Percentiles rank a stretch among this genome's conserved stretches.
These are phyloP conservation scores for Vaccinium vitisidaea DNA, from an alignment of 148 eudicot species.

Conservation along the genomic window DNA sequence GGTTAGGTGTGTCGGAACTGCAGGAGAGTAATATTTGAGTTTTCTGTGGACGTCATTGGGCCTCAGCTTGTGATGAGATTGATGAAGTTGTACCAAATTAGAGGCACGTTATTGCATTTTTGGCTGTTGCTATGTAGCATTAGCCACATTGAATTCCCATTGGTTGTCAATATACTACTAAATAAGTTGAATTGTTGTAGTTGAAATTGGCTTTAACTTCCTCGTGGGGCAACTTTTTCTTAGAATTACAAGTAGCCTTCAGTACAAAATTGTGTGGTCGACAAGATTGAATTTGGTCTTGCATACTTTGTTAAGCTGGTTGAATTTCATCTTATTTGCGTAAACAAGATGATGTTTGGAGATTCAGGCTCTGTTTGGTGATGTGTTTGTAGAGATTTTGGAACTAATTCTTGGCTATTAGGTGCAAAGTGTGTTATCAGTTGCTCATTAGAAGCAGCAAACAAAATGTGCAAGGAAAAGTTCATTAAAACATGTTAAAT, in stretches of 20 bases:
- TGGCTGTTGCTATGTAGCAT: neutral
- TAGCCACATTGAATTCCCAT: neutral
- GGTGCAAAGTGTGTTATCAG: neutral
- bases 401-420: neutral
- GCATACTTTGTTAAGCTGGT: neutral
- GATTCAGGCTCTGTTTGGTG: neutral
- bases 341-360: neutral
- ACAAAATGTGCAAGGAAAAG: neutral
- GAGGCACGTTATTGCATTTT: neutral
- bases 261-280: neutral
- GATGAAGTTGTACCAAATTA: neutral
- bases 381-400: neutral
- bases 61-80: slow-evolving; percentile 13
- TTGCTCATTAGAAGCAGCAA: neutral
- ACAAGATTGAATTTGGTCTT: neutral
- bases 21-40: neutral
- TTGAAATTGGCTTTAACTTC: neutral
- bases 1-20: slow-evolving; percentile 7
- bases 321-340: neutral
- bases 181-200: slow-evolving; percentile 7
- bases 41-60: slow-evolving; percentile 4
- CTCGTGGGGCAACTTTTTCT: neutral
- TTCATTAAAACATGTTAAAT: too few species aligned
- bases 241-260: neutral
- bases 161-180: slow-evolving; percentile 2